Percentiles rank a stretch among this genome's conserved stretches.
These are phyloP conservation scores for Elymus sibiricus DNA, from an alignment of 176 grass and related monocot species.

Conservation along the genomic window DNA sequence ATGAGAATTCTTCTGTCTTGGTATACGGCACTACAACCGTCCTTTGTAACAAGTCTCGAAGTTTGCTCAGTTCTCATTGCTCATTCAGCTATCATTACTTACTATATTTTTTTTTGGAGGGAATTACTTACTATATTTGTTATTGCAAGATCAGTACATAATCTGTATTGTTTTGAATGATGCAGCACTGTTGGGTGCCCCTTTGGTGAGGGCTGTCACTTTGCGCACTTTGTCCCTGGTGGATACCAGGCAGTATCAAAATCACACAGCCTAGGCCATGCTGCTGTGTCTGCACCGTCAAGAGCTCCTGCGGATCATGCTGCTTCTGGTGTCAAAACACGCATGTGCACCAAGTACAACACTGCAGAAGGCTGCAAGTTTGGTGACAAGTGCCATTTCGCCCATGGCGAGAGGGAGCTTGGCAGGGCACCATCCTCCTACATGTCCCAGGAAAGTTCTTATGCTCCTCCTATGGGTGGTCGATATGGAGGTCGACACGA, in stretches of 20 bases:
- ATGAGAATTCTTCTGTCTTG: neutral
- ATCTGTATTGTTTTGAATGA: slow-evolving; percentile 22
- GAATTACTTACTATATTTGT: neutral
- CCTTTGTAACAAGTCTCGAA: neutral
- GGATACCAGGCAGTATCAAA: slow-evolving; percentile 68
- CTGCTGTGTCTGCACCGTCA: slow-evolving; percentile 39
- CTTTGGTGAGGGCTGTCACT: slow-evolving; percentile 84
- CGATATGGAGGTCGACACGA: slow-evolving; percentile 46
- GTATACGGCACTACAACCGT: neutral
- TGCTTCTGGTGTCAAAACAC: slow-evolving; percentile 50
- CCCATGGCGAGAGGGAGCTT: slow-evolving; percentile 82
- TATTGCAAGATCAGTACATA: slow-evolving; percentile 10
- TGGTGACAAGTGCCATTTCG: slow-evolving; percentile 79
- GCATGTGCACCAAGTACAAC: slow-evolving; percentile 90
- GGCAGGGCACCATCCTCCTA: slow-evolving; percentile 30
- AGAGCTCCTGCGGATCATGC: slow-evolving; percentile 49
- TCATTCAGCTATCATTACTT: neutral
- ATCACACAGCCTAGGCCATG: slow-evolving; percentile 54
- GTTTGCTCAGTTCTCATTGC: neutral
- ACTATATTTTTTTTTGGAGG: too few relatives aligned
- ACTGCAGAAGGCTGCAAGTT: slow-evolving; percentile 84
- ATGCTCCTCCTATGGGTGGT: slow-evolving; percentile 51
- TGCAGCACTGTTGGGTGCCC: slow-evolving; percentile 88
- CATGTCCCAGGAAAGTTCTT: slow-evolving; percentile 38
- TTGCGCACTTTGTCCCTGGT: slow-evolving; percentile 72